Conservation (phyloP, 495 filamentous ascomycete species). For the Hypoxylon intermedium region DNA sequence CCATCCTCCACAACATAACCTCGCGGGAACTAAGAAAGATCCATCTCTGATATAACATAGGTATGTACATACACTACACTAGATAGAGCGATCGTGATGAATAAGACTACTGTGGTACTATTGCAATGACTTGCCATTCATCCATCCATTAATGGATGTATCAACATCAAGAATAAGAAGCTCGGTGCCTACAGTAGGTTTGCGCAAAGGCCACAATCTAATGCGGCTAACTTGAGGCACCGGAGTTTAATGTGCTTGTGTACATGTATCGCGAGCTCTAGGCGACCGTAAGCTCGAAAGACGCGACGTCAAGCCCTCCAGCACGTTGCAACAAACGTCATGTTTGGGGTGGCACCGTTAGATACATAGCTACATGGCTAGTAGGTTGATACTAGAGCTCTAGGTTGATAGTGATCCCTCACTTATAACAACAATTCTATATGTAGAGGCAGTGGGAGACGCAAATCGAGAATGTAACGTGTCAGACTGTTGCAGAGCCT, state of each 20-base stretch:
- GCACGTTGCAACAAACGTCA: conserved; percentile 12
- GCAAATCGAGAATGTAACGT: conserved; percentile 1
- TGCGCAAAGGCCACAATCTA: not conserved
- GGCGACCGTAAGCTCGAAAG: no score
- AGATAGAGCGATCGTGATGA: no score
- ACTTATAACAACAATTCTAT: no score
- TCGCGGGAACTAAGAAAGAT: not conserved
- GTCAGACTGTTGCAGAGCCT: conserved; percentile 7
- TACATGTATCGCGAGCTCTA: no score
- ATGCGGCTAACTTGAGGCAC: not conserved
- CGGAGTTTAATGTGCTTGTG: no score
- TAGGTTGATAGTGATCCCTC: no score
- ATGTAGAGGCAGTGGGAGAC: not conserved
- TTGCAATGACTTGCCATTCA: no score
- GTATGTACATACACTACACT: no score
- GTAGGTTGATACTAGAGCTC: not conserved
- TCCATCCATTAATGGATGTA: not conserved
- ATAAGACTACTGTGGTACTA: no score
- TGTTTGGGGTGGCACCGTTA: not conserved
- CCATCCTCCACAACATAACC: no score
- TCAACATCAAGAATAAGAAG: not conserved
- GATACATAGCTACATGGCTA: not conserved
- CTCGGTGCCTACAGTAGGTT: not conserved
- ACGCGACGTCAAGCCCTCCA: no score
- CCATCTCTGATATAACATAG: no score